Base-by-base conservation (phyloP, 257 asterid genomes). In the Ajuga chamaepitys region DNA sequence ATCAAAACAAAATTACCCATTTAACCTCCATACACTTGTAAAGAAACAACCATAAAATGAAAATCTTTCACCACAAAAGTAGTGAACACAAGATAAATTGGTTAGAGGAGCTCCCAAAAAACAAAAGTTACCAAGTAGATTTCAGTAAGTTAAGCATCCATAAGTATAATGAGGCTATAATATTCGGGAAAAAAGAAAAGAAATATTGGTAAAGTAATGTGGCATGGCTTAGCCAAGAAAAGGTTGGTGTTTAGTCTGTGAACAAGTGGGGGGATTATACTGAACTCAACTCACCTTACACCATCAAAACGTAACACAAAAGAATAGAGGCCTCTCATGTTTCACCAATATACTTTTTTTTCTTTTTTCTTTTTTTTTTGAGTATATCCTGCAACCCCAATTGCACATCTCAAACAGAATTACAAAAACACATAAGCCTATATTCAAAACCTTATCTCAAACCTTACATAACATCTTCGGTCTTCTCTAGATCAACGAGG, bases 321-420 rank as follows among this genome's bases (percentile, higher is more conserved):
- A 70, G 70, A 75, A 64, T 58, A 62, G 68, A 70, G 57, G 61
- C 53, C 73, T 56, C 40, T 22, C 24, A 57, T 32, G 67, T 41
- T 67, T 66, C 68, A 42, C 51, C 59, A 80, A 66, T 76, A 69
- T 60, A 52, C 70, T 60, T 50, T 66, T 67, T 54, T n/a, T n/a
- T n/a, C n/a, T n/a, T n/a, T n/a, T n/a, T n/a, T n/a, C n/a, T n/a
- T n/a, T n/a, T n/a, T n/a, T n/a, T n/a, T n/a, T 46, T 58, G 53
- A 66, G 80, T 76, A 71, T 74, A 69, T 70, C 64, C 74, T 73
- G 75, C 80, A 74, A 76, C 64, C 82, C 79, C 79, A 77, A 82
- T 75, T 76, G 71, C 75, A 78, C 77, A 72, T 77, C 84, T 78
- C 81, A 64, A 74, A 79, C 79, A 80, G 77, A 71, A 70, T 62